Evolutionary conservation across 2,329 filamentous ascomycete species (phyloP), one percentile per base, ranked within the genome.

Genomic region (Xylaria polymorpha): DNA sequence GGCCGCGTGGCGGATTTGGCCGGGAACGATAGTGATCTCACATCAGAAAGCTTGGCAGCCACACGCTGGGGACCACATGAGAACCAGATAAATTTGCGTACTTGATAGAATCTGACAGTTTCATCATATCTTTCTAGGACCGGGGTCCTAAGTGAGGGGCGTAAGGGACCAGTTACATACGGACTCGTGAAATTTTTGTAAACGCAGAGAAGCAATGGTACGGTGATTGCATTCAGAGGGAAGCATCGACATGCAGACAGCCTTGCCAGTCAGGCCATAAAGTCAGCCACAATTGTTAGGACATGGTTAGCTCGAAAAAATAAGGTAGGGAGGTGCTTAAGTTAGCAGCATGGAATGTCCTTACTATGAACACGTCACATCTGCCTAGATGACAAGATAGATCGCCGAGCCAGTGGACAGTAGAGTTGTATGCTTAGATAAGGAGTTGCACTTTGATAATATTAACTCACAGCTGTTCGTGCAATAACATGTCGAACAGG

Each of bases 1-100:
- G 35, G 50, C 32, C 39, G 15, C 25, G 29, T 44, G 56, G 51
- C 48, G 29, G 37, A 51, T 59, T 57, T 41, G 44, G 59, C 55
- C 57, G 20, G 20, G 29, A 60, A 41, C 50, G 50, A 67, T 53
- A 61, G 37, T 20, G 39, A 55, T 67, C 59, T 70, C 50, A 69
- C 68, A 71, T 72, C 62, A 65, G 68, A 65, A 64, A 67, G 43
- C 60, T 71, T 61, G 66, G 67, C 64, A 39, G 48, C 41, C 43
- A 64, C 51, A 51, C 32, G 39, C 25, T 29, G 68, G 59, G 63
- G 48, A 66, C 56, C 41, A 65, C 58, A 66, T 58, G 62, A 41
- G 25, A 20, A n/a, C n/a, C 37, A 55, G 39, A 60, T 60, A 55
- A 62, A 44, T 57, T 57, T 66, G 46, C 55, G 37, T 64, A 68